Percentiles rank a stretch among this genome's conserved stretches.
Evolutionary conservation across 2,329 filamentous ascomycete species (phyloP).

Genomic region (Trichophyton mentagrophytes): DNA sequence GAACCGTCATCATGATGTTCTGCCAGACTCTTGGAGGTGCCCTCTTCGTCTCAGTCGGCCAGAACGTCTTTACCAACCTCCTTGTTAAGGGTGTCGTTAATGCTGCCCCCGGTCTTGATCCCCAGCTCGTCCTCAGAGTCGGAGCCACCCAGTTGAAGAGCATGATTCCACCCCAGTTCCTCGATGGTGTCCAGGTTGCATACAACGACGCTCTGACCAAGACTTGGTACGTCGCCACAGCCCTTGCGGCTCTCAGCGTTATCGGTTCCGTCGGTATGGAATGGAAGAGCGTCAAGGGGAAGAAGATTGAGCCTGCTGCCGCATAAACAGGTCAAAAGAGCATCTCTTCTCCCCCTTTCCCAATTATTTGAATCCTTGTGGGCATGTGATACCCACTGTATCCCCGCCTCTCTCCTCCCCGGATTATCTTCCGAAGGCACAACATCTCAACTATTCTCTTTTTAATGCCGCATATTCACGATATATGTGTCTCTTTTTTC

Average conservation of each 20-base stretch:
- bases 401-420: not conserved
- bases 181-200: slow-evolving; percentile 44
- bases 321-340: not conserved
- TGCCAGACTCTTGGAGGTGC: slow-evolving; percentile 16
- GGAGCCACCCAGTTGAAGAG: slow-evolving; percentile 49
- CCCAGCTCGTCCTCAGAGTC: slow-evolving; percentile 30
- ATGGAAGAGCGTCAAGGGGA: slow-evolving; percentile 33
- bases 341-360: not conserved
- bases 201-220: slow-evolving; percentile 51
- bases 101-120: slow-evolving; percentile 29
- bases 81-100: slow-evolving; percentile 8
- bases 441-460: not conserved
- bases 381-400: not conserved
- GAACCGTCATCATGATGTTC: slow-evolving; percentile 17
- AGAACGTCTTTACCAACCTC: slow-evolving; percentile 16
- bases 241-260: slow-evolving; percentile 42
- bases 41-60: slow-evolving; percentile 16
- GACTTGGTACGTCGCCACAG: slow-evolving; percentile 49
- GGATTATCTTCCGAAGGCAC: not conserved
- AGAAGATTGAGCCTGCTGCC: slow-evolving; percentile 8
- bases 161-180: slow-evolving; percentile 38
- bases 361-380: not conserved
- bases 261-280: slow-evolving; percentile 46
- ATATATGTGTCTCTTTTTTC: not conserved
- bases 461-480: not conserved